Conservation (phyloP, 2,329 filamentous ascomycete genomes). For the Alternaria atra region DNA sequence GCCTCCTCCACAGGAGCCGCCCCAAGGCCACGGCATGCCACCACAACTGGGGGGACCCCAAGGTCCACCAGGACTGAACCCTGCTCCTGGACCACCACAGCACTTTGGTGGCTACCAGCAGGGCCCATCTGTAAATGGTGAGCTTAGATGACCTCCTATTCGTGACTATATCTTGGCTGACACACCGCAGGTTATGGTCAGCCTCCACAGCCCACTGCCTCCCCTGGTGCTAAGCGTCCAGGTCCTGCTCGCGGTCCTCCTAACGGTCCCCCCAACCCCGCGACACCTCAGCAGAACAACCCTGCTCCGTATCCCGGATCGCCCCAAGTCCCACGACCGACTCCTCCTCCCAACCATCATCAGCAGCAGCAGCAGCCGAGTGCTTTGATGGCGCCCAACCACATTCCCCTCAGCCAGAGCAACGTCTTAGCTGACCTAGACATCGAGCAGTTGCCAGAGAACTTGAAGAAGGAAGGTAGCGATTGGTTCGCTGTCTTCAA, state of each 20-base stretch:
- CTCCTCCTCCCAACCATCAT: slow-evolving; percentile 63
- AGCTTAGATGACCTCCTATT: slow-evolving; percentile 36
- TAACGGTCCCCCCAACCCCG: slow-evolving; percentile 68
- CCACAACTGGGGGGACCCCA: slow-evolving; percentile 74
- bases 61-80: slow-evolving; percentile 72
- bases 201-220: slow-evolving; percentile 83
- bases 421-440: slow-evolving; percentile 87
- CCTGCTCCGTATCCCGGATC: slow-evolving; percentile 89
- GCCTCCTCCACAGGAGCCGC: slow-evolving; percentile 69
- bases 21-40: slow-evolving; percentile 66
- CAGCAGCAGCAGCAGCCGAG: slow-evolving; percentile 52
- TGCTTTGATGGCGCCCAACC: slow-evolving; percentile 39
- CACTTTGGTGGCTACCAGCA: slow-evolving; percentile 77
- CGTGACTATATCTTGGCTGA: slow-evolving; percentile 17
- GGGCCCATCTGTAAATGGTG: slow-evolving; percentile 69
- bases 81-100: slow-evolving; percentile 66
- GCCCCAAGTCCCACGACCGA: slow-evolving; percentile 82
- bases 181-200: slow-evolving; percentile 74
- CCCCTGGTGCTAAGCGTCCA: slow-evolving; percentile 81
- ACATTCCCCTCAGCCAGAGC: slow-evolving; percentile 61
- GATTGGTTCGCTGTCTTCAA: slow-evolving; percentile 99
- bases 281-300: slow-evolving; percentile 91
- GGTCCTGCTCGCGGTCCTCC: slow-evolving; percentile 68
- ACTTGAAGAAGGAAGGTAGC: slow-evolving; percentile 85
- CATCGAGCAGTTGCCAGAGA: slow-evolving; percentile 81